phyloP scores from a whole-genome alignment of 768 basidiomycete genomes.

The Gelatoporia subvermispora region DNA sequence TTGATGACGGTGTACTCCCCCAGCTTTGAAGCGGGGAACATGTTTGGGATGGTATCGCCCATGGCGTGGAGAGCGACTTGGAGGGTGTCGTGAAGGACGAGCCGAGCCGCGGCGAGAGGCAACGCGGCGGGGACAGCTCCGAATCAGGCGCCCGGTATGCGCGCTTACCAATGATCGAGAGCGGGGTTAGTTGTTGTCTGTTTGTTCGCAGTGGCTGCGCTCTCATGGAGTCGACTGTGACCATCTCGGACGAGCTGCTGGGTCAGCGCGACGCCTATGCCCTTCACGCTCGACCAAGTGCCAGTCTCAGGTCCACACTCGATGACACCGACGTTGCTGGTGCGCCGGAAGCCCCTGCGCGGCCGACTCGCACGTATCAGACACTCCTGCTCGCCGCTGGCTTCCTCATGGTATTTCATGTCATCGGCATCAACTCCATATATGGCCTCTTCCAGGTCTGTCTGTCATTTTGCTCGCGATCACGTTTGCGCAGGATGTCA shows the following conservation, averaged over 20 bases:
- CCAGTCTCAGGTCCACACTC: not conserved
- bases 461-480: not conserved
- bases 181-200: constrained; percentile 8
- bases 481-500: not conserved
- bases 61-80: constrained; percentile 9
- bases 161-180: constrained; percentile 4
- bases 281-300: not conserved
- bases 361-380: constrained; percentile 32
- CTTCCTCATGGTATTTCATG: constrained; percentile 41
- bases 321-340: not conserved
- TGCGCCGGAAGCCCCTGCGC: not conserved
- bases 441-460: constrained; percentile 41
- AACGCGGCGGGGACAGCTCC: not conserved
- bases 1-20: constrained; percentile 87
- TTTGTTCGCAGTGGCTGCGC: constrained; percentile 8
- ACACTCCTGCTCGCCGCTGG: constrained; percentile 32
- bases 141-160: not conserved
- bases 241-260: not conserved
- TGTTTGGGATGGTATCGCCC: constrained; percentile 21
- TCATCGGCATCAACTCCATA: constrained; percentile 38
- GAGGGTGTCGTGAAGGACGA: not conserved
- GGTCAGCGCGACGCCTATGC: not conserved
- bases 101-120: not conserved
- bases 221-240: not conserved
- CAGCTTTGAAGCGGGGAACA: constrained; percentile 63